Evolutionary conservation across 305 asterid genomes (phyloP), one percentile per base, ranked within the genome.

Genomic region (Plantago lanceolata): DNA sequence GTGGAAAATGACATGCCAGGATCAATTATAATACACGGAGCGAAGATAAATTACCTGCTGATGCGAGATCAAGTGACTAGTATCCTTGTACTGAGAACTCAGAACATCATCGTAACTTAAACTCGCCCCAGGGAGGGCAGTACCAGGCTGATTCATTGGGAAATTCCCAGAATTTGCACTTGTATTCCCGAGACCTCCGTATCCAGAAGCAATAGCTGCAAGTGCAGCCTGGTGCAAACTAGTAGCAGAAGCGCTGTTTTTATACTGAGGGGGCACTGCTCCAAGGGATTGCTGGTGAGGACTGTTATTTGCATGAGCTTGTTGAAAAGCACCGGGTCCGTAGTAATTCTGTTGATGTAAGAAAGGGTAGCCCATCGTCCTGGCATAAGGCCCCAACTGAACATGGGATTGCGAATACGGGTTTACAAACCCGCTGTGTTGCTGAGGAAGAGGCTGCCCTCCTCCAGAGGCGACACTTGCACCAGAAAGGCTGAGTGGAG

Each of bases 51-150:
- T 5, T 81, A 85, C 97, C 89, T 90, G 94, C 76, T 85, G 97
- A 70, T 84, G 87, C 7, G 95, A 79, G 68, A 75, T 81, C 68
- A 84, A 74, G 72, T 82, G 88, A 75, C 68, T 82, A 54, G 8
- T 74, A 57, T 90, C 96, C 83, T 84, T 87, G 86, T 76, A 85
- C 79, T 85, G 97, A 74, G 96, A 84, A 78, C 78, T 81, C 78
- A 84, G 74, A 59, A 82, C 76, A 52, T 88, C 93, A 0, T 90
- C 95, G 50, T 88, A 88, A 60, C 79, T 78, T 64, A 85, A 44
- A 65, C 71, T 65, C 37, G 89, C 69, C 49, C 81, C 93, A 60
- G 90, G 80, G 2, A 85, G 83, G 19, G 89, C 81, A 35, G 45
- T 3, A 40, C 15, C 77, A 59, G 86, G 72, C 8, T 82, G 86